These are phyloP conservation scores for Rubroboletus pulcherrimus DNA, from an alignment of 768 basidiomycete genomes.

Conservation along the genomic window DNA sequence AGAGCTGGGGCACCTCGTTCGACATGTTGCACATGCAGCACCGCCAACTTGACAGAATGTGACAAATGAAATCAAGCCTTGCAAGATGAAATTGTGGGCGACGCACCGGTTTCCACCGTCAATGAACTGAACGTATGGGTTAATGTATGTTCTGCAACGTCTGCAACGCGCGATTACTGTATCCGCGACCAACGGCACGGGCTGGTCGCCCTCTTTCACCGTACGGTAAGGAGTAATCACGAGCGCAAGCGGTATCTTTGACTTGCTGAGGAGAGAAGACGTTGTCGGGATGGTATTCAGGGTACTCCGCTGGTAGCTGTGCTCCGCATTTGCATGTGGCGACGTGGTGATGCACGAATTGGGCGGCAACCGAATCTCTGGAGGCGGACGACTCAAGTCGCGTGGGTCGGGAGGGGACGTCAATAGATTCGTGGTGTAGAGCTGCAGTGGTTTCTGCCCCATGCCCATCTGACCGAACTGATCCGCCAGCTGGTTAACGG, in stretches of 20 bases:
- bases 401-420: slow-evolving; percentile 90
- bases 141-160: slow-evolving; percentile 95
- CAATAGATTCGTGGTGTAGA: slow-evolving; percentile 88
- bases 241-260: slow-evolving; percentile 86
- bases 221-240: slow-evolving; percentile 90
- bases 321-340: slow-evolving; percentile 78
- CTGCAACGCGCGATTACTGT: slow-evolving; percentile 95
- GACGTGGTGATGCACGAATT: slow-evolving; percentile 77
- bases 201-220: slow-evolving; percentile 75
- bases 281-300: slow-evolving; percentile 92
- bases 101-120: slow-evolving; percentile 89
- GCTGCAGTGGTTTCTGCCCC: slow-evolving; percentile 71
- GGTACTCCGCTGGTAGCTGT: slow-evolving; percentile 89
- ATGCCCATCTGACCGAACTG: slow-evolving; percentile 92
- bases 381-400: slow-evolving; percentile 76
- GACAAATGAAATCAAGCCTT: background rate
- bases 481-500: slow-evolving; percentile 63
- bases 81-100: background rate
- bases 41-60: slow-evolving; percentile 65
- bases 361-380: slow-evolving; percentile 86
- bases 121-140: slow-evolving; percentile 96
- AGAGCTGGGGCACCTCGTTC: slow-evolving; percentile 96
- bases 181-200: slow-evolving; percentile 88
- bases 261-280: slow-evolving; percentile 80
- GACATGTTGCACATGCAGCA: slow-evolving; percentile 99